Evolutionary conservation across 2,329 filamentous ascomycete genomes (phyloP).

Genomic region (Verticillium klebahnii): DNA sequence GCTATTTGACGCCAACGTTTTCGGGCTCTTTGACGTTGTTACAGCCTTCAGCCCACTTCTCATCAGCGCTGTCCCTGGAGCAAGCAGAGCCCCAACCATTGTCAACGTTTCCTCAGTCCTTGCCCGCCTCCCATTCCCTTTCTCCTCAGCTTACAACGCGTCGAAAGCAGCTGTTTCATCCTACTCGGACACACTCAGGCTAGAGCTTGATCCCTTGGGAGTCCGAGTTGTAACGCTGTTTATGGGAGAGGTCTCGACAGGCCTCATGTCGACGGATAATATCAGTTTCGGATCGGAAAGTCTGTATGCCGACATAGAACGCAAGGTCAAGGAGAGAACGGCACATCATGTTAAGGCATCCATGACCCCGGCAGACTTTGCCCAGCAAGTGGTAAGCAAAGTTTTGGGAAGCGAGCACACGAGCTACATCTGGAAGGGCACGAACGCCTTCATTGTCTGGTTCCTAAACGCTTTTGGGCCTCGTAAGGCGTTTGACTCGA

Average conservation of each 20-base stretch:
- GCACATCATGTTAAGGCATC: neutral
- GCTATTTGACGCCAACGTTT: constrained; percentile 33
- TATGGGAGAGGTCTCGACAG: constrained; percentile 8
- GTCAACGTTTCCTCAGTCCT: constrained; percentile 36
- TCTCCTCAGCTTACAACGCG: constrained; percentile 34
- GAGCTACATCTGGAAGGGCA: constrained; percentile 5
- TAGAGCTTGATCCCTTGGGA: constrained; percentile 30
- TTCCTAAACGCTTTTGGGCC: constrained; percentile 28
- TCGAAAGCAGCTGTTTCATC: constrained; percentile 37
- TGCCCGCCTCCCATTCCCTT: constrained; percentile 23
- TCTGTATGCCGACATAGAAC: constrained; percentile 5
- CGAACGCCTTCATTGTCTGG: constrained; percentile 8
- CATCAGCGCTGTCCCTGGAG: constrained; percentile 21
- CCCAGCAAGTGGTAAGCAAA: neutral
- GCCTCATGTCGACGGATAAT: neutral
- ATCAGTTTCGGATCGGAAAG: constrained; percentile 1
- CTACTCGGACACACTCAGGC: constrained; percentile 28
- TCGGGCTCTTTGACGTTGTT: constrained; percentile 30
- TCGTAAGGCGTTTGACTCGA: constrained; percentile 20
- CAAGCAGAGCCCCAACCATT: constrained; percentile 15
- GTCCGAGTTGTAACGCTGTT: constrained; percentile 33
- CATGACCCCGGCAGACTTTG: constrained; percentile 3
- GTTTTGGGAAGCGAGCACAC: neutral
- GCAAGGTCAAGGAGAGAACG: neutral
- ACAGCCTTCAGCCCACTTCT: constrained; percentile 33